Conservation (phyloP, 331 rosid genomes). For the Malus hybrid region DNA sequence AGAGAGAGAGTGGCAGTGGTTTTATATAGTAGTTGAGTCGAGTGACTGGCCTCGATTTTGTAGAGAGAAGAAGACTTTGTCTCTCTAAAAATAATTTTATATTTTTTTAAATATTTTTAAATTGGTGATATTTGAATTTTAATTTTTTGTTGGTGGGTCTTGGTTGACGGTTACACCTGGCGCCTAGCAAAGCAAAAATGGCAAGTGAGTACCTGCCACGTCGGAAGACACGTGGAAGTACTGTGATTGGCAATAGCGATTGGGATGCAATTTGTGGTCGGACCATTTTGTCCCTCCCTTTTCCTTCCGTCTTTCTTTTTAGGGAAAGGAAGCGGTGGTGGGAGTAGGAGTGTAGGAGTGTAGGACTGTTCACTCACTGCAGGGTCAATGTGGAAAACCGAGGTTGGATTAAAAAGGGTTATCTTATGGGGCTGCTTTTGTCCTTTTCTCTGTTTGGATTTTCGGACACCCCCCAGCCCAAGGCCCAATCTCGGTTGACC, state of each 20-base stretch:
- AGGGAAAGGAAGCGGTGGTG: not conserved
- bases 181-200: not conserved
- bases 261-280: not conserved
- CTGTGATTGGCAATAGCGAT: not conserved
- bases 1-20: not conserved
- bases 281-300: conserved; percentile 7
- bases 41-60: conserved; percentile 24
- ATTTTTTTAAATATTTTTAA: not conserved
- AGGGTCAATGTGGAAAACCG: conserved; percentile 35
- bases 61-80: conserved; percentile 10
- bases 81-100: not conserved
- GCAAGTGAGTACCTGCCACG: conserved; percentile 22
- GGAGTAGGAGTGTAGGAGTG: not conserved
- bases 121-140: not conserved
- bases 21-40: conserved; percentile 12
- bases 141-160: conserved; percentile 14
- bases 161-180: conserved; percentile 60
- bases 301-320: not conserved
- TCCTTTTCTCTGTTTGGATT: conserved; percentile 21
- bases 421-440: conserved; percentile 27
- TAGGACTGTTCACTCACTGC: not conserved
- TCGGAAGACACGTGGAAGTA: conserved; percentile 31
- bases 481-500: not conserved
- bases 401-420: conserved; percentile 17
- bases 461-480: conserved; percentile 7